Evolutionary conservation across 225 moss, liverwort and hornwort species (phyloP), one percentile per base, ranked within the genome.

Genomic region (Pleurozium schreberi): DNA sequence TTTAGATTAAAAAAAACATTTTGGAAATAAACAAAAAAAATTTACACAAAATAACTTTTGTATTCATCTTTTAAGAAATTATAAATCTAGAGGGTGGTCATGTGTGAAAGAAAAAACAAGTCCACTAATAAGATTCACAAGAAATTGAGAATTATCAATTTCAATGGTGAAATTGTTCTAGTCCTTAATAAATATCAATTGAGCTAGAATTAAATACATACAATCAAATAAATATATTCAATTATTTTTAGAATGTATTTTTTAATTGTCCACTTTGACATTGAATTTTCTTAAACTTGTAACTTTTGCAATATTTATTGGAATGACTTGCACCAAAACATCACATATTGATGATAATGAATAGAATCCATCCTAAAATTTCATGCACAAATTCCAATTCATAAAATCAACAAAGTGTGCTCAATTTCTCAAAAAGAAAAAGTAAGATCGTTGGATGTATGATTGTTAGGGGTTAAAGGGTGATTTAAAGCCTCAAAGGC

Each of bases 401-500:
- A 49, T 18, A 0, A 33, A 74, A 49, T 8, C 8, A 20, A 20
- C 5, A 49, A 19, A 49, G 11, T 2, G 1, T 50, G 2, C 2
- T 34, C 3, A 33, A 50, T 11, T 34, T 75, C 0, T 8, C 13
- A 18, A 18, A 18, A 11, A 11, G 34, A 14, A 3, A 19, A 20
- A 52, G 8, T 21, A 5, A 21, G 34, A 12, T 50, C 45, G 1
- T 50, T 6, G 4, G 0, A 0, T 17, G 9, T 73, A 17, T 45
- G 4, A 2, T 12, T 2, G 30, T 30, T 6, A 45, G 3, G 8
- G 17, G 0, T 18, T 18, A 16, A 45, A 3, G 9, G 47, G 6
- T 12, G 13, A 12, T 50, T 50, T 2, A 7, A n/a, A n/a, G n/a
- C n/a, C n/a, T n/a, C n/a, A n/a, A 21, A 34, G 3, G 19, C 20